phyloP scores from a whole-genome alignment of 129 eudicot genomes.

The Arctium minus region DNA sequence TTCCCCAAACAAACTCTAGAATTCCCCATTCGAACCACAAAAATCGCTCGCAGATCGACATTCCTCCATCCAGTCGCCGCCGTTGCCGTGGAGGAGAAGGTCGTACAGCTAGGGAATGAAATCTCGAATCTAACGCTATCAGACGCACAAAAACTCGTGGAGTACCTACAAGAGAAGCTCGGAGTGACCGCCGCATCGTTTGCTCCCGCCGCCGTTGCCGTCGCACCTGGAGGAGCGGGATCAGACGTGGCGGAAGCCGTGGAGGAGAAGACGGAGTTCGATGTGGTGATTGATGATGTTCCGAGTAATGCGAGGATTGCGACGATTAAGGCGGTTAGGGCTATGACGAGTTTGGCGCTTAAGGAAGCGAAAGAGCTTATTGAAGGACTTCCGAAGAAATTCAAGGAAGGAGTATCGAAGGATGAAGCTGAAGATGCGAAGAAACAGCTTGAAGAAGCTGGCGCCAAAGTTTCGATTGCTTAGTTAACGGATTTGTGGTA shows the following conservation, averaged over 20 bases:
- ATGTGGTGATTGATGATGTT: constrained; percentile 83
- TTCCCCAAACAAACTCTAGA: constrained; percentile 42
- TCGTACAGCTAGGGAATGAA: constrained; percentile 51
- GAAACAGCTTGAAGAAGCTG: constrained; percentile 95
- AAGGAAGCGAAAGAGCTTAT: constrained; percentile 89
- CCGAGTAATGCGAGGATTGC: constrained; percentile 87
- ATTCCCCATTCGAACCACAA: constrained; percentile 45
- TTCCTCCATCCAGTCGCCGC: constrained; percentile 67
- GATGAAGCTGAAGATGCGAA: constrained; percentile 94
- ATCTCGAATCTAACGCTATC: constrained; percentile 67
- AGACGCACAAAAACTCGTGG: constrained; percentile 76
- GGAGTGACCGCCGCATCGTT: constrained; percentile 73
- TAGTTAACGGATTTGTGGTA: constrained; percentile 28
- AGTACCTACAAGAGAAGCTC: constrained; percentile 79
- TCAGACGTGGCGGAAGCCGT: constrained; percentile 53
- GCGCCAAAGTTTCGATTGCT: constrained; percentile 73
- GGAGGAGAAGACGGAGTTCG: constrained; percentile 95
- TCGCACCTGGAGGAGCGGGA: constrained; percentile 48
- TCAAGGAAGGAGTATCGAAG: constrained; percentile 70
- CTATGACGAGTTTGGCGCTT: constrained; percentile 67
- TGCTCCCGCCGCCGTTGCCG: constrained; percentile 67
- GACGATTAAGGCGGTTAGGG: constrained; percentile 87
- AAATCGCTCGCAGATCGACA: constrained; percentile 48
- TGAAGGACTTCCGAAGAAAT: constrained; percentile 93
- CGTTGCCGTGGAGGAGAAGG: constrained; percentile 62